Base-by-base conservation (phyloP, 129 eudicot genomes). In the Mikania micrantha region DNA sequence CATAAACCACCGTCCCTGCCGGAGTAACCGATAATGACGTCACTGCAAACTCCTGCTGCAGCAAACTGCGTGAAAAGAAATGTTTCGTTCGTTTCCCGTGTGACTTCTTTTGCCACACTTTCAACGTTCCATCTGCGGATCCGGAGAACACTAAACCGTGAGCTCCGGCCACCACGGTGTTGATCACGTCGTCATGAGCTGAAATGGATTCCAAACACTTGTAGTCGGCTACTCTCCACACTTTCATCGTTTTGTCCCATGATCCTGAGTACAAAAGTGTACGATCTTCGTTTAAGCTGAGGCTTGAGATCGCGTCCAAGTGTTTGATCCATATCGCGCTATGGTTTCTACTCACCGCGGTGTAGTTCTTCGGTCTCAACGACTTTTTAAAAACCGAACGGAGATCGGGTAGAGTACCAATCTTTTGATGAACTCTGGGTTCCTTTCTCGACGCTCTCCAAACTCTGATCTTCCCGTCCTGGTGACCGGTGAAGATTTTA, bases 391-490 rank as follows among this genome's bases (percentile, higher is more conserved):
- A 9, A 5, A 54, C 76, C 2, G 92, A 82, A 29, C 32, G 73
- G 10, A 88, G 68, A 9, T 80, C 77, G 3, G 96, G 96, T 42
- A 88, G 28, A 0, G 90, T 83, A 7, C 85, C 93, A 25, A 88
- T 44, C 9, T 83, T 80, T 29, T 85, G 83, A 53, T 85, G 81
- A 8, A 83, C 36, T 67, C 58, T 81, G 0, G 87, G 84, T 50
- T 83, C 77, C 81, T 79, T 85, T 2, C 24, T 36, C 0, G 87
- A 83, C 3, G 81, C 78, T 63, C 60, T 88, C 96, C 96, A 88
- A 49, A 88, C 85, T 24, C 96, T 81, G 15, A 85, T 83, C 69
- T 88, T 85, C 3, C 96, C 96, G 12, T 88, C 96, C 9, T 88
- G 93, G 38, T 88, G 96, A 10, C 96, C 96, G 3, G 96, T 80